Evolutionary conservation across 257 asterid genomes (phyloP).

Genomic region (Handroanthus guayacan): DNA sequence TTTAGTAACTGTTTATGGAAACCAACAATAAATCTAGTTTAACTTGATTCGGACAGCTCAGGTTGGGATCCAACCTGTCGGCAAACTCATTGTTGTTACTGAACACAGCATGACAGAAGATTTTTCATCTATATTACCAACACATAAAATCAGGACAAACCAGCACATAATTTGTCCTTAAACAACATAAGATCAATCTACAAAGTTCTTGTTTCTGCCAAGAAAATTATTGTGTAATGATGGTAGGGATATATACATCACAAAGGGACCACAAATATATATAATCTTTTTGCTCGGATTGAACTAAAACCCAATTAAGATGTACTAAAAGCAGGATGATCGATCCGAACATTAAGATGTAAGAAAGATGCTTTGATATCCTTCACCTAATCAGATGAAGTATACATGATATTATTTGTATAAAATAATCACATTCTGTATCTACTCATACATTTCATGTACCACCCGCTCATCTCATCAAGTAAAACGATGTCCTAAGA

Average conservation of each 20-base stretch:
- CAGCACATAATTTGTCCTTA: slow-evolving; percentile 27
- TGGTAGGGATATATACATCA: slow-evolving; percentile 19
- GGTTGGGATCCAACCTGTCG: slow-evolving; percentile 30
- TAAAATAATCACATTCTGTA: no score
- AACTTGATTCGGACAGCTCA: neutral
- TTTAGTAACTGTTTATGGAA: no score
- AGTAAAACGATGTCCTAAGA: no score
- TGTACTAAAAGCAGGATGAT: no score
- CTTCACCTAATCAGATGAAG: no score
- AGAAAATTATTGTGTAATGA: slow-evolving; percentile 22
- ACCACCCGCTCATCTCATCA: no score
- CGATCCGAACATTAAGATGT: no score
- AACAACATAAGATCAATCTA: slow-evolving; percentile 34
- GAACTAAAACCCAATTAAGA: no score
- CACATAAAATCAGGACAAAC: slow-evolving; percentile 33
- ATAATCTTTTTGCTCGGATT: slow-evolving; percentile 6
- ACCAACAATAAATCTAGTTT: neutral
- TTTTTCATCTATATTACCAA: no score
- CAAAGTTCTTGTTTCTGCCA: neutral
- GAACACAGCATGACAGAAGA: slow-evolving; percentile 39
- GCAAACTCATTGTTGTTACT: slow-evolving; percentile 28
- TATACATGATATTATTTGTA: no score
- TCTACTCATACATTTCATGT: no score
- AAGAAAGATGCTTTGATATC: no score
- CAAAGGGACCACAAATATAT: slow-evolving; percentile 27